Percentiles rank a stretch among this genome's conserved stretches.
These are phyloP conservation scores for Trichoderma guizhouense DNA, from an alignment of 2,329 filamentous ascomycete genomes.

Conservation along the genomic window DNA sequence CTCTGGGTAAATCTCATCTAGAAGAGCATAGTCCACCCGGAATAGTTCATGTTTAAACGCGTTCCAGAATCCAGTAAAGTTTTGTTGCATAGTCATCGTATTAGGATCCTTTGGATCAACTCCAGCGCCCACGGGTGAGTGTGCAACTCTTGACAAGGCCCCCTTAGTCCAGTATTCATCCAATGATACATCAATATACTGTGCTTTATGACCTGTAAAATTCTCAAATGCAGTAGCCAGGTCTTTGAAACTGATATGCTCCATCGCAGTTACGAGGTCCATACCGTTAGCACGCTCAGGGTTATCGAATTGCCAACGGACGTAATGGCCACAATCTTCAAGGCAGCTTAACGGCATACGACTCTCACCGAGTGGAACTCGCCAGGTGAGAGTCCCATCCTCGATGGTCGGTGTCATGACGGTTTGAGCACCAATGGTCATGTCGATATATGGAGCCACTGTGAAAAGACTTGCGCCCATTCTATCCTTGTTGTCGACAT, in stretches of 20 bases:
- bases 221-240: neutral
- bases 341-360: neutral
- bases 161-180: neutral
- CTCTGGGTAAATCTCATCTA: neutral
- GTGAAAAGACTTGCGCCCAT: neutral
- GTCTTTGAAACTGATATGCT: neutral
- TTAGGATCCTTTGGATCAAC: neutral
- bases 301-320: conserved; percentile 1
- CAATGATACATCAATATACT: neutral
- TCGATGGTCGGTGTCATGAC: neutral
- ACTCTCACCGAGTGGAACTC: neutral
- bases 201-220: neutral
- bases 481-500: neutral
- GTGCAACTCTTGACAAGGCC: neutral
- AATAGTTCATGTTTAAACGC: neutral
- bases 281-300: neutral
- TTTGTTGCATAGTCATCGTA: neutral
- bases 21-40: neutral
- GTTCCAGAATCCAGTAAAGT: neutral
- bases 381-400: neutral
- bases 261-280: neutral
- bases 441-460: neutral
- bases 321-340: neutral
- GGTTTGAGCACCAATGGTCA: neutral
- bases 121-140: neutral